Evolutionary conservation across 306 rosid genomes (phyloP).

Genomic region (Arachis stenosperma): DNA sequence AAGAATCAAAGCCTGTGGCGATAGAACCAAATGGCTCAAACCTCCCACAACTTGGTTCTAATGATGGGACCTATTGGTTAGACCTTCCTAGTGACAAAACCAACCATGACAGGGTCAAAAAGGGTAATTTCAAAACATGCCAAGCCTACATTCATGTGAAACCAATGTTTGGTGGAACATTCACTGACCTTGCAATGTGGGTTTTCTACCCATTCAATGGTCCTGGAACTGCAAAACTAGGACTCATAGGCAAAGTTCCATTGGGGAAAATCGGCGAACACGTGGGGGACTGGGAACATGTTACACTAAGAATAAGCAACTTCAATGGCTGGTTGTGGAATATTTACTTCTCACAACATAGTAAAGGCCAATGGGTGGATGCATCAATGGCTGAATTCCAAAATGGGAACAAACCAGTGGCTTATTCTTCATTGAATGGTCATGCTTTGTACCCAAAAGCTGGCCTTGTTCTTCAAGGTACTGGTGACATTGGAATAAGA

Average conservation of each 20-base stretch:
- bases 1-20: slow-evolving; percentile 37
- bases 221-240: slow-evolving; percentile 38
- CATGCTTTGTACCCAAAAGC: slow-evolving; percentile 47
- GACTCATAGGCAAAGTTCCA: slow-evolving; percentile 29
- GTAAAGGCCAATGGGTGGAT: slow-evolving; percentile 45
- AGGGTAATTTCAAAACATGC: slow-evolving; percentile 35
- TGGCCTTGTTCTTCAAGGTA: slow-evolving; percentile 44
- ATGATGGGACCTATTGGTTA: slow-evolving; percentile 44
- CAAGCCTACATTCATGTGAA: slow-evolving; percentile 43
- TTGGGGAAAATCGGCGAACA: slow-evolving; percentile 45
- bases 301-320: slow-evolving; percentile 42
- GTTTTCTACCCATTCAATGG: slow-evolving; percentile 48
- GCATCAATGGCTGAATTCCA: slow-evolving; percentile 37
- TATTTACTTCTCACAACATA: slow-evolving; percentile 44
- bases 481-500: slow-evolving; percentile 35
- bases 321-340: slow-evolving; percentile 37
- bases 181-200: slow-evolving; percentile 45
- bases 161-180: slow-evolving; percentile 47
- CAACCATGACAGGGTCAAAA: slow-evolving; percentile 38
- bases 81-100: slow-evolving; percentile 38
- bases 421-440: slow-evolving; percentile 44
- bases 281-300: slow-evolving; percentile 45
- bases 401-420: slow-evolving; percentile 35
- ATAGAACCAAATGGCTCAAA: slow-evolving; percentile 39
- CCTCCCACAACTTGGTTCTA: slow-evolving; percentile 41